Conservation (phyloP, 768 basidiomycete species). For the Ramaria rubella region DNA sequence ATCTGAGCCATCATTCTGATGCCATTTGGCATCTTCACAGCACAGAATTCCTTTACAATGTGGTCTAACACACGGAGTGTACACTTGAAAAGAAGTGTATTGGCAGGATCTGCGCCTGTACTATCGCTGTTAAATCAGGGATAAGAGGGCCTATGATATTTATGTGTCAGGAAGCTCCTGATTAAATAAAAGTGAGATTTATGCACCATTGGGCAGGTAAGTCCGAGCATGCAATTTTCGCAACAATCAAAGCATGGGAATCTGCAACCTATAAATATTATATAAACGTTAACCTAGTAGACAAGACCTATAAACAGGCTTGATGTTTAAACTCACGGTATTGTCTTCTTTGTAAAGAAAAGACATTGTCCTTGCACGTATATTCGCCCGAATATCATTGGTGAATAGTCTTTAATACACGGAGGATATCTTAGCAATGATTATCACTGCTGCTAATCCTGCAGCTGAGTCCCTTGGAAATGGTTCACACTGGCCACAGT, state of each 20-base stretch:
- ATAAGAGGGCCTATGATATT: constrained; percentile 49
- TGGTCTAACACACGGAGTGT: constrained; percentile 57
- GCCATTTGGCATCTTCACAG: constrained; percentile 63
- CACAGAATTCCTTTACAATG: constrained; percentile 63
- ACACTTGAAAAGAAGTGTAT: constrained; percentile 49
- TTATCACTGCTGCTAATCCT: too few relatives aligned
- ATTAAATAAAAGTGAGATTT: constrained; percentile 11
- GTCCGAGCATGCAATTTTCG: constrained; percentile 73
- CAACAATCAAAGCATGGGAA: constrained; percentile 67
- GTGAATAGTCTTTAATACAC: constrained; percentile 48
- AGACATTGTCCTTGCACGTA: constrained; percentile 55
- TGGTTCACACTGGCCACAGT: too few relatives aligned
- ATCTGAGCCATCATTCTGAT: constrained; percentile 62
- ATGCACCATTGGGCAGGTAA: constrained; percentile 65
- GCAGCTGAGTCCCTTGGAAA: too few relatives aligned
- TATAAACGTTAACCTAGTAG: not conserved
- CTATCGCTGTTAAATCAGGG: constrained; percentile 44
- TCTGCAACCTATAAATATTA: constrained; percentile 67
- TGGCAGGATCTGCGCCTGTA: constrained; percentile 44
- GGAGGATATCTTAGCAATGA: not conserved
- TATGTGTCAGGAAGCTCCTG: not conserved
- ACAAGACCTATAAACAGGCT: not conserved
- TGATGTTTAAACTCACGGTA: constrained; percentile 38
- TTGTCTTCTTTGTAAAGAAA: constrained; percentile 77
- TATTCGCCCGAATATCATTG: constrained; percentile 58